Conservation (phyloP, 1,139 yeast species). For the Yamadazyma triangularis region DNA sequence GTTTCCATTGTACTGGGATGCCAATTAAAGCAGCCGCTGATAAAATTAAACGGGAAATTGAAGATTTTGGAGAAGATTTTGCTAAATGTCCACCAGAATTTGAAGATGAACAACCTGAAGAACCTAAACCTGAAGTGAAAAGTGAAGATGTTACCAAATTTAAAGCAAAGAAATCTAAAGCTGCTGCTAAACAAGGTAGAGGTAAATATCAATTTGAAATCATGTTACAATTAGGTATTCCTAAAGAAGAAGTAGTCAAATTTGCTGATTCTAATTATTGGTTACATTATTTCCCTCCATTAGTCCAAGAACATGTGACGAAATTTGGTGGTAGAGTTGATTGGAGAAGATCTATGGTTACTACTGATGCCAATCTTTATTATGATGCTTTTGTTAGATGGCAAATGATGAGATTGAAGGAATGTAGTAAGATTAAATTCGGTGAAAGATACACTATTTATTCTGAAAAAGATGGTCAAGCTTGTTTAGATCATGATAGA, state of each 20-base stretch:
- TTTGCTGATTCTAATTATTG: constrained; percentile 90
- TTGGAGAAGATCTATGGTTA: constrained; percentile 96
- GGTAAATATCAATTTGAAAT: constrained; percentile 94
- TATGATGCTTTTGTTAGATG: constrained; percentile 94
- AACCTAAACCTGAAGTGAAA: constrained; percentile 26
- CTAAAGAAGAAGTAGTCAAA: constrained; percentile 73
- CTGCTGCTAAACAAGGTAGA: constrained; percentile 88
- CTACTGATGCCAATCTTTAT: constrained; percentile 93
- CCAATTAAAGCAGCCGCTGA: constrained; percentile 98
- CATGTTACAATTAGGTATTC: constrained; percentile 89
- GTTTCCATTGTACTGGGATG: constrained; percentile 99
- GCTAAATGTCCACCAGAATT: constrained; percentile 58
- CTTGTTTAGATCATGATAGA: constrained; percentile 99
- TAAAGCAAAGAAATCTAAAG: constrained; percentile 88
- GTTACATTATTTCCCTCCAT: constrained; percentile 89
- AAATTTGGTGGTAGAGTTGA: constrained; percentile 91
- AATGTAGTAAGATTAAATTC: constrained; percentile 85
- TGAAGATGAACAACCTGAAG: constrained; percentile 42
- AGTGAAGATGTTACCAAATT: constrained; percentile 84
- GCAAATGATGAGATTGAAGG: constrained; percentile 91
- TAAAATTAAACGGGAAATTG: constrained; percentile 88
- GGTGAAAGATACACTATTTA: constrained; percentile 98
- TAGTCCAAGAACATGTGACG: constrained; percentile 77
- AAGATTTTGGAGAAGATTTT: constrained; percentile 82
- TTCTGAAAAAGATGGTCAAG: constrained; percentile 97